A percentile compares a stretch with the other conserved stretches of the same genome.
Evolutionary conservation across 176 grass and related monocot species (phyloP).

Genomic region (Otatea glauca): DNA sequence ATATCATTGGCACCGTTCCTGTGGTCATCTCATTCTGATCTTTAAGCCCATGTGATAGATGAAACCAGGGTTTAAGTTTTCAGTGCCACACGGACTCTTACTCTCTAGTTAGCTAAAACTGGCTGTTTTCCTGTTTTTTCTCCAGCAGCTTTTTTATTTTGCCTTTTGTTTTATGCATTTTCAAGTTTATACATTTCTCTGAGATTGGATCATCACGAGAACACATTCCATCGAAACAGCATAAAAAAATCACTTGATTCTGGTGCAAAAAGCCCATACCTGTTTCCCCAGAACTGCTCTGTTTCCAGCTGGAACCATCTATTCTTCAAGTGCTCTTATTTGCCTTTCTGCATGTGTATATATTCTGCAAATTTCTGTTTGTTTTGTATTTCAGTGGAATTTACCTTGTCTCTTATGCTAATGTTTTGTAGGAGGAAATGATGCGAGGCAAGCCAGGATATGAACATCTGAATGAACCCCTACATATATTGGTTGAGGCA

Average conservation of each 20-base stretch:
- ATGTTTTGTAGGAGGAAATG: constrained; percentile 76
- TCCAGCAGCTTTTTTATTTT: neutral
- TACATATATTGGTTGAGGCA: constrained; percentile 93
- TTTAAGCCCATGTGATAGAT: neutral
- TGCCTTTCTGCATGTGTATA: constrained; percentile 24
- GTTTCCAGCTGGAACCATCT: neutral
- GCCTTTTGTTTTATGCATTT: neutral
- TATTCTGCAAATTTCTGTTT: constrained; percentile 10
- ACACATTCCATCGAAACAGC: neutral
- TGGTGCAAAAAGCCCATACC: neutral
- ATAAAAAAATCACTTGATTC: neutral
- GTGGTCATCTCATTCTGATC: neutral
- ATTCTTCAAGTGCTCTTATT: neutral
- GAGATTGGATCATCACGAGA: neutral
- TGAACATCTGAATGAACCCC: constrained; percentile 94
- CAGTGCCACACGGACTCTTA: neutral
- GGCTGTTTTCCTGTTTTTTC: neutral
- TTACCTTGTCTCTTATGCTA: neutral
- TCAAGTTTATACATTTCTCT: neutral
- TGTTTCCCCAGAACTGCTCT: neutral
- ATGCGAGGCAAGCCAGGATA: constrained; percentile 94
- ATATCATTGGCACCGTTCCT: constrained; percentile 9
- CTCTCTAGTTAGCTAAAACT: neutral
- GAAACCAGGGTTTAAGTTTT: neutral
- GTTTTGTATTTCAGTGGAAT: constrained; percentile 1